These are phyloP conservation scores for Butyriboletus loyo DNA, from an alignment of 768 basidiomycete species.

Conservation along the genomic window DNA sequence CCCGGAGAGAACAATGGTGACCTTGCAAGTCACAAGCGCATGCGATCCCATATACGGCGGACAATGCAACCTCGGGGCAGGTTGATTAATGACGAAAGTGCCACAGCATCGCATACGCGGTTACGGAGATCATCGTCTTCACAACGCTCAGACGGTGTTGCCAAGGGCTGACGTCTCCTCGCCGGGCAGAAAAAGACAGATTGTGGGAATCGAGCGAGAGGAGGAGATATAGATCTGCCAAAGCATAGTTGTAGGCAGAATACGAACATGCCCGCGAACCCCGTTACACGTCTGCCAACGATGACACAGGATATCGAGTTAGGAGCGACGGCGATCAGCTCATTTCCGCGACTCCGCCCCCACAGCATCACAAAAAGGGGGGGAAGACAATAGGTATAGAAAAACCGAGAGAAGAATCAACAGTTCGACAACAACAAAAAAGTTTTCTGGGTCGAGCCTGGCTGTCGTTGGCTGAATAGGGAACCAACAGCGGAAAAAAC, in stretches of 20 bases:
- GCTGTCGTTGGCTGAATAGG: constrained; percentile 3
- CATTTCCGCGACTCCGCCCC: constrained; percentile 24
- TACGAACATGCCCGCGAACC: constrained; percentile 11
- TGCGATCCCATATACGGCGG: constrained; percentile 12
- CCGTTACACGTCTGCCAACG: constrained; percentile 9
- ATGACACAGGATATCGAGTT: constrained; percentile 13
- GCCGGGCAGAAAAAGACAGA: not conserved
- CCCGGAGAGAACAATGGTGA: constrained; percentile 8
- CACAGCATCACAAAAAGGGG: constrained; percentile 17
- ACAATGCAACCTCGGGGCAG: constrained; percentile 17
- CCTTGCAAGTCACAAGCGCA: constrained; percentile 2
- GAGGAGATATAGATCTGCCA: not conserved
- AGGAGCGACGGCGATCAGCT: constrained; percentile 29
- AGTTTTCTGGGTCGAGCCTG: not conserved
- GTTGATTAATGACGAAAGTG: constrained; percentile 5
- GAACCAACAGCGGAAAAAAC: constrained; percentile 6
- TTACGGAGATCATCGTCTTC: constrained; percentile 12
- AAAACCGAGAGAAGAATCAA: constrained; percentile 1
- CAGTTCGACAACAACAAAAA: not conserved
- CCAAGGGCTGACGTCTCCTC: not conserved
- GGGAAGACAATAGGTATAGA: not conserved
- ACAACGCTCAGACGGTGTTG: not conserved
- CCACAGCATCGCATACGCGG: constrained; percentile 9
- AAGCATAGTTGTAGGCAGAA: constrained; percentile 1
- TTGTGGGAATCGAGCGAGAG: not conserved